These are phyloP conservation scores for Paulownia fortunei DNA, from an alignment of 257 asterid species.

Conservation along the genomic window DNA sequence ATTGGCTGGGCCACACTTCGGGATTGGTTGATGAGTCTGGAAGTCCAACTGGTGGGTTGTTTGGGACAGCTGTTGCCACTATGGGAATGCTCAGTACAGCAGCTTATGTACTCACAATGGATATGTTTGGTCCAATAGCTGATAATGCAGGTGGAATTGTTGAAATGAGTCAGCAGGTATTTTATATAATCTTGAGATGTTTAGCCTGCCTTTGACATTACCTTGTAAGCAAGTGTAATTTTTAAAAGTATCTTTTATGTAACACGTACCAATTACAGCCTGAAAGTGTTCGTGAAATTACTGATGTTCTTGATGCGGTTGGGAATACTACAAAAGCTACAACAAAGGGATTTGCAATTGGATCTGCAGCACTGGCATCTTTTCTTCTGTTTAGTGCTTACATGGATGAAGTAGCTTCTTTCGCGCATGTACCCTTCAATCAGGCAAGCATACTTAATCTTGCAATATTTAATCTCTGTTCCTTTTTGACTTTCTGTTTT, in stretches of 20 bases:
- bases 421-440: slow-evolving; percentile 69
- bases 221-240: slow-evolving; percentile 6
- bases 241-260: slow-evolving; percentile 1
- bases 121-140: slow-evolving; percentile 99
- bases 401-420: slow-evolving; percentile 97
- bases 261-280: slow-evolving; percentile 61
- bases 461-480: slow-evolving; percentile 6
- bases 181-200: slow-evolving; percentile 26
- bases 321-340: slow-evolving; percentile 99
- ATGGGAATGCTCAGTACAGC: slow-evolving; percentile 99
- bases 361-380: slow-evolving; percentile 99
- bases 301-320: slow-evolving; percentile 98
- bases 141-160: slow-evolving; percentile 99
- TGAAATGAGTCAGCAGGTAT: slow-evolving; percentile 99
- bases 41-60: slow-evolving; percentile 95
- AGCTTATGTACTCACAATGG: slow-evolving; percentile 98
- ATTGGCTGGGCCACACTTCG: slow-evolving; percentile 96
- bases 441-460: slow-evolving; percentile 54
- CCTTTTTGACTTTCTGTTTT: slow-evolving; percentile 9
- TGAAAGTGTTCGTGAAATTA: slow-evolving; percentile 95
- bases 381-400: slow-evolving; percentile 98
- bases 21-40: slow-evolving; percentile 95
- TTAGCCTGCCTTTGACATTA: not conserved
- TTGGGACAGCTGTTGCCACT: slow-evolving; percentile 99
- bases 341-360: slow-evolving; percentile 99